Evolutionary conservation across 169 alveolate species (phyloP).

Genomic region (Eimeria falciformis): DNA sequence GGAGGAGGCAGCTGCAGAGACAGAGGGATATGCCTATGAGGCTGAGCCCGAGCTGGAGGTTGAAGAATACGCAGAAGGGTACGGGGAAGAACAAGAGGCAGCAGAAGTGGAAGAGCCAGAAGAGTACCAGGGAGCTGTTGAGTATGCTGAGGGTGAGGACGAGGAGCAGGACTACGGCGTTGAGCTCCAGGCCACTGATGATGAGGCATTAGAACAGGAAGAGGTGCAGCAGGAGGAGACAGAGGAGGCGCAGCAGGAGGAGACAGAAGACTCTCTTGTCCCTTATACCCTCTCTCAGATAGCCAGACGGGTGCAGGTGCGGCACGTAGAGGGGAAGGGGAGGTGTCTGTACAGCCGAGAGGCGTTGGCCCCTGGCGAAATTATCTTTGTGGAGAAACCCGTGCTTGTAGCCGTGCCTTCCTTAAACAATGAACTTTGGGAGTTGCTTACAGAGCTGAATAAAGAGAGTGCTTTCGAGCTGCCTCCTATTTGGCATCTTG

Average conservation of each 20-base stretch:
- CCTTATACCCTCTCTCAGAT: conserved; percentile 73
- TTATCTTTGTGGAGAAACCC: conserved; percentile 73
- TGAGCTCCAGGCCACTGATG: neutral
- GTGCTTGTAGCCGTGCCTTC: conserved; percentile 75
- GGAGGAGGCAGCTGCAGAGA: neutral
- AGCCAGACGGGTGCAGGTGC: conserved; percentile 54
- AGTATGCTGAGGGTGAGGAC: conserved; percentile 4
- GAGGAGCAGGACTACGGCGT: conserved; percentile 15
- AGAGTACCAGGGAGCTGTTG: neutral
- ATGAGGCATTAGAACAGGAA: conserved; percentile 20
- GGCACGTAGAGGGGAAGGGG: conserved; percentile 72
- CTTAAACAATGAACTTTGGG: conserved; percentile 37
- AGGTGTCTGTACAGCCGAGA: conserved; percentile 74
- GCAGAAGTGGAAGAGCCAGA: neutral
- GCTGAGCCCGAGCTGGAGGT: neutral
- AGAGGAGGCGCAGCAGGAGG: neutral
- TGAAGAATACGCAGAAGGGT: neutral
- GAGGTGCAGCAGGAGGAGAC: conserved; percentile 1
- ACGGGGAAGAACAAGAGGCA: neutral
- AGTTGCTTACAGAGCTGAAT: conserved; percentile 12
- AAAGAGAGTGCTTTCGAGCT: conserved; percentile 72
- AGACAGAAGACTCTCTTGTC: neutral
- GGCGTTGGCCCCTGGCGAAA: conserved; percentile 65
- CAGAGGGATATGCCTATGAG: conserved; percentile 2
- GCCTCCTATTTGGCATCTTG: conserved; percentile 87